phyloP scores from a whole-genome alignment of 164 flowering plant species.

The Hamamelis virginiana region DNA sequence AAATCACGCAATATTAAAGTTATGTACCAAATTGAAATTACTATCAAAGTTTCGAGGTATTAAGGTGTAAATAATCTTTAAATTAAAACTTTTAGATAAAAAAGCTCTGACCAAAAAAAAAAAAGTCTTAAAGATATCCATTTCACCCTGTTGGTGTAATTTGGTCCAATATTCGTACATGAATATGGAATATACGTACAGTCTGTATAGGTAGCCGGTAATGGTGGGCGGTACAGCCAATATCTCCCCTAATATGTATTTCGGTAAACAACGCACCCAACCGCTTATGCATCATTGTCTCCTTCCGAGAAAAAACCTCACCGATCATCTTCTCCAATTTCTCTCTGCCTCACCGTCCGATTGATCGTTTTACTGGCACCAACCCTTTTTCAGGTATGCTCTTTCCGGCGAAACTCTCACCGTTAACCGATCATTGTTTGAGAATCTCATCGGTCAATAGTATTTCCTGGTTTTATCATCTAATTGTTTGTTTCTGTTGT shows the following conservation, averaged over 20 bases:
- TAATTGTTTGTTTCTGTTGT: not conserved
- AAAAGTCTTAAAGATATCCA: too few relatives aligned
- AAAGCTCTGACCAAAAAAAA: too few relatives aligned
- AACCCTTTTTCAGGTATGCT: conserved; percentile 2
- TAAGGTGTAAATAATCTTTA: too few relatives aligned
- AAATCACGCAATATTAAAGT: too few relatives aligned
- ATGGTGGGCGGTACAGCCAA: conserved; percentile 2
- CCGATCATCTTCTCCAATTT: not conserved
- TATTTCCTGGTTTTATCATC: not conserved
- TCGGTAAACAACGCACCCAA: conserved; percentile 1
- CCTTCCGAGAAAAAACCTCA: not conserved
- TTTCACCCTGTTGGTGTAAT: too few relatives aligned
- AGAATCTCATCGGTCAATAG: not conserved
- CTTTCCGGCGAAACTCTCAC: not conserved
- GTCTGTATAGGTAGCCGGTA: too few relatives aligned
- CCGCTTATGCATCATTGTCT: conserved; percentile 3
- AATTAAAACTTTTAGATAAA: too few relatives aligned
- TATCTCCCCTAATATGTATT: conserved; percentile 7
- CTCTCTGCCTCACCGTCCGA: not conserved
- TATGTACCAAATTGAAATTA: too few relatives aligned
- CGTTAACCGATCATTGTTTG: not conserved
- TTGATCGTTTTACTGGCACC: not conserved
- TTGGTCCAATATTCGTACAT: too few relatives aligned
- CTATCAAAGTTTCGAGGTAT: too few relatives aligned
- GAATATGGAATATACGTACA: too few relatives aligned